A percentile compares a stretch with the other conserved stretches of the same genome.
Evolutionary conservation across 805 yeast species (phyloP).

Genomic region (Yarrowia sp.): DNA sequence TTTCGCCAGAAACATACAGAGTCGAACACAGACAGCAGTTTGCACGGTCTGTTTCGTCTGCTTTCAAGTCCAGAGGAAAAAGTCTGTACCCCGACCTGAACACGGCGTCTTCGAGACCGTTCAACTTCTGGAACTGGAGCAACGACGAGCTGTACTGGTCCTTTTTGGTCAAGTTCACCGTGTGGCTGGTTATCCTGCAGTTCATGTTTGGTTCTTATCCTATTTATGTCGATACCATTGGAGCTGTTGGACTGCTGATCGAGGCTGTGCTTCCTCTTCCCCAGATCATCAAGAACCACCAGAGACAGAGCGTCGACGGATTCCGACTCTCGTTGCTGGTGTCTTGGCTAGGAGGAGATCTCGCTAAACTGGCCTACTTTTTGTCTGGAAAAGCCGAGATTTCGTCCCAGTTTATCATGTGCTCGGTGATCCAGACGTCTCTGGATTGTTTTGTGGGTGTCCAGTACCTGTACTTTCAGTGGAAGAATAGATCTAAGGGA

Average conservation of each 20-base stretch:
- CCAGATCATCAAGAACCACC: slow-evolving; percentile 77
- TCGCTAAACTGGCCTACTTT: slow-evolving; percentile 58
- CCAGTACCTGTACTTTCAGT: slow-evolving; percentile 42
- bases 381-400: slow-evolving; percentile 39
- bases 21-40: slow-evolving; percentile 24
- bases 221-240: slow-evolving; percentile 60
- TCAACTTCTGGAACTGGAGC: slow-evolving; percentile 87
- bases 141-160: slow-evolving; percentile 65
- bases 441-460: slow-evolving; percentile 45
- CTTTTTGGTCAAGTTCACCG: slow-evolving; percentile 60
- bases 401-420: slow-evolving; percentile 46
- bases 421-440: slow-evolving; percentile 44
- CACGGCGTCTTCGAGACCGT: slow-evolving; percentile 50
- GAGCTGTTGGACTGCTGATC: slow-evolving; percentile 68
- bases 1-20: slow-evolving; percentile 21
- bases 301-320: slow-evolving; percentile 77
- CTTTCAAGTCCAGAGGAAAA: slow-evolving; percentile 28
- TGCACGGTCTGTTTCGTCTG: slow-evolving; percentile 18
- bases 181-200: slow-evolving; percentile 54
- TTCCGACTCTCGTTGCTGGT: slow-evolving; percentile 76
- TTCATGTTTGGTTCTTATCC: slow-evolving; percentile 51
- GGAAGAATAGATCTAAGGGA: slow-evolving; percentile 3
- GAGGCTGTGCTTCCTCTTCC: slow-evolving; percentile 52
- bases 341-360: slow-evolving; percentile 91
- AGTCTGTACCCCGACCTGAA: slow-evolving; percentile 16